Percentiles rank a stretch among this genome's conserved stretches.
phyloP scores from a whole-genome alignment of 1,139 yeast species.

The Diutina siamensis region DNA sequence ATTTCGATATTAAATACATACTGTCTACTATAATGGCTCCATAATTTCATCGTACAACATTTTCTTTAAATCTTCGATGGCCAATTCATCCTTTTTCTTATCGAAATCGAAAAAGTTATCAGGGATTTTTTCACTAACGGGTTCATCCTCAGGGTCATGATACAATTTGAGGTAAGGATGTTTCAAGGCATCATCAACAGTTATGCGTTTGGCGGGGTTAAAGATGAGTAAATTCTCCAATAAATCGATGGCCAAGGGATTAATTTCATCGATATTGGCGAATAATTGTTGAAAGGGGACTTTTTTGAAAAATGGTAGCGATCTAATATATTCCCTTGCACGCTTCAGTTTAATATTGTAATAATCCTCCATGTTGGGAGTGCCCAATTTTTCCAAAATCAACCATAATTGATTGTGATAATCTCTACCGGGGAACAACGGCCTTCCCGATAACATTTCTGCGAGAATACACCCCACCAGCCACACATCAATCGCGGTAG shows the following conservation, averaged over 20 bases:
- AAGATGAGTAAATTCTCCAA: conserved; percentile 65
- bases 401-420: conserved; percentile 82
- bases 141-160: conserved; percentile 81
- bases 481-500: conserved; percentile 95
- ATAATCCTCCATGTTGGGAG: conserved; percentile 78
- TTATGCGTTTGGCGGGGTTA: conserved; percentile 68
- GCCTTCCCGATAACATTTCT: conserved; percentile 78
- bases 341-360: conserved; percentile 69
- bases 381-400: conserved; percentile 82
- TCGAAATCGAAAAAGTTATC: conserved; percentile 78
- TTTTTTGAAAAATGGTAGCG: conserved; percentile 55
- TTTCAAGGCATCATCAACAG: conserved; percentile 67
- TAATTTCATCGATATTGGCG: conserved; percentile 15
- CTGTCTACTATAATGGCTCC: conserved; percentile 19
- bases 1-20: no score
- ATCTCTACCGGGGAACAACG: conserved; percentile 90
- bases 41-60: conserved; percentile 55
- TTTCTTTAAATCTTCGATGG: conserved; percentile 57
- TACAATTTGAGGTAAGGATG: conserved; percentile 76
- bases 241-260: conserved; percentile 69
- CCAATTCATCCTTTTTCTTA: conserved; percentile 56
- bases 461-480: conserved; percentile 93
- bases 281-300: conserved; percentile 43
- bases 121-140: conserved; percentile 61
- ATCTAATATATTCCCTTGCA: conserved; percentile 76